Evolutionary conservation across 169 alveolate genomes (phyloP), one percentile per base, ranked within the genome.

Genomic region (Cryptosporidium muris): DNA sequence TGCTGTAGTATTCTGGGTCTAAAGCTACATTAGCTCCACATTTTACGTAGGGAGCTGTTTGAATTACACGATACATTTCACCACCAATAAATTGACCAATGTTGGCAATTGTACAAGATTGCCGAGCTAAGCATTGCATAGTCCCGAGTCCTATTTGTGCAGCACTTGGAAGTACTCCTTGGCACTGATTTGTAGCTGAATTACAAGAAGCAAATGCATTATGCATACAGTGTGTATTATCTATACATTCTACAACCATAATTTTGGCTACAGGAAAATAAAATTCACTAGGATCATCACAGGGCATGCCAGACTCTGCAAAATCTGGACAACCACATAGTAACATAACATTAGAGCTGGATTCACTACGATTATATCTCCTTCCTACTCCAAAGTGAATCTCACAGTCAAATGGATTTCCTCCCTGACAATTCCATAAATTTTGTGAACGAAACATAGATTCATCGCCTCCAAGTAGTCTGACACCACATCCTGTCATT

Each of bases 11-110:
- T 25, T 88, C 90, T 2, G 93, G 93, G 67, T 88, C 91, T 51
- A 90, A 65, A 6, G 92, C 93, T 8, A 81, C 89, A 43, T 81
- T 89, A 11, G 91, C 89, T 1, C 93, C 93, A 60, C 93, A 90
- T 51, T 64, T 80, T 62, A 81, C 82, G 14, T 74, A 66, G 1
- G 89, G 90, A 3, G 91, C 91, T 25, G 90, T 82, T 16, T 88
- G 93, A 3, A 90, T 80, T 52, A 90, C 90, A 47, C 90, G 88
- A 58, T 88, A 85, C 63, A 88, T 89, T 48, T 90, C 91, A 5
- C 81, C 85, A 3, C 85, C 85, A 43, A 74, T 74, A 40, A 74
- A 74, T 42, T 74, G 85, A 6, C 85, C 85, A 2, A 74, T 74
- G 12, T 74, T 74, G 4, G 85, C 85, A 8, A 74, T 74, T 3